Evolutionary conservation across 192 early-diverging fungal genomes (phyloP), one percentile per base, ranked within the genome.

Genomic region (Podochytrium sp.): DNA sequence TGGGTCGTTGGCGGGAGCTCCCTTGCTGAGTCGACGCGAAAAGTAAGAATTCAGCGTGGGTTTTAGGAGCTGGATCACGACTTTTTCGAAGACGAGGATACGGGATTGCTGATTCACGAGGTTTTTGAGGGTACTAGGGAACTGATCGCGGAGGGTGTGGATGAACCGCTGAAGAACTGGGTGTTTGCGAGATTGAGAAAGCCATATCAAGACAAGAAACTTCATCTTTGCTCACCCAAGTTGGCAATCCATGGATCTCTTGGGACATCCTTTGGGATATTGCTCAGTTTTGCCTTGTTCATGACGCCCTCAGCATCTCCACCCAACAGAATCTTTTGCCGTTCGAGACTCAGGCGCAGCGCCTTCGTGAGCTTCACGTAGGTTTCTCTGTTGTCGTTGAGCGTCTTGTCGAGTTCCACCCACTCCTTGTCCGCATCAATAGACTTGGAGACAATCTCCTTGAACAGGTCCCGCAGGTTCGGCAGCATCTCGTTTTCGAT

Each of bases 221-320:
- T 47, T 47, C n/a, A n/a, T n/a, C n/a, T n/a, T 51, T 5, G 58
- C 35, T 41, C 42, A 79, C 80, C 74, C 34, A 82, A 72, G 49
- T 80, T 80, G 10, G 81, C 84, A 23, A 79, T 42, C 81, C 81
- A 85, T 10, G 84, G 84, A 74, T 85, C 84, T 40, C 53, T 73
- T 25, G 73, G 58, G 32, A 51, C 71, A 27, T 71, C 74, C 35
- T 77, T 71, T 3, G 53, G 72, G 32, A 79, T 59, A 23, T 71
- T 57, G 34, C 34, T 40, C 10, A 71, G 57, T 23, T 47, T 35
- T 10, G 69, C 30, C 40, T 71, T 71, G 37, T 77, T 79, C 18
- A 53, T 20, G 14, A 56, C 62, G 47, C 76, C 71, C 1, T 65
- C 40, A 38, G 73, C 30, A 50, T 74, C 74, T 7, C 35, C 50